These are phyloP conservation scores for Pichia sp. DNA, from an alignment of 1,139 yeast genomes.

Conservation along the genomic window DNA sequence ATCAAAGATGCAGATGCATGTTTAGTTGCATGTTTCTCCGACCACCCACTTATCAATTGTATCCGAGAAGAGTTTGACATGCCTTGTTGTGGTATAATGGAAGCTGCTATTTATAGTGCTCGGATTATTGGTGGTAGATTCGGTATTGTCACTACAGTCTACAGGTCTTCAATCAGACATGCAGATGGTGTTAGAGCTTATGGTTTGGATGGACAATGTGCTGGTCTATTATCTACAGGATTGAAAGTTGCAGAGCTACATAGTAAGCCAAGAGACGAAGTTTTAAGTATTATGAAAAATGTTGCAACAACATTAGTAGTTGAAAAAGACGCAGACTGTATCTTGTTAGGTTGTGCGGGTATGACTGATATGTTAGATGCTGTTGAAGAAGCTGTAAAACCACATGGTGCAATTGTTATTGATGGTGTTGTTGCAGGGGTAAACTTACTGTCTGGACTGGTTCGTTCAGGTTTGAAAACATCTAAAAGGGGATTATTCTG, in stretches of 20 bases:
- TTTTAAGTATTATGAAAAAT: slow-evolving; percentile 22
- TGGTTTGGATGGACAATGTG: slow-evolving; percentile 28
- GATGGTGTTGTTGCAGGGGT: slow-evolving; percentile 28
- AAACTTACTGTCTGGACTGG: slow-evolving; percentile 22
- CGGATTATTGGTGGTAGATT: slow-evolving; percentile 20
- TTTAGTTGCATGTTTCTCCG: slow-evolving; percentile 29
- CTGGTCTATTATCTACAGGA: slow-evolving; percentile 30
- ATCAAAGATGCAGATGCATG: slow-evolving; percentile 25
- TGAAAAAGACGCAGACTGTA: slow-evolving; percentile 27
- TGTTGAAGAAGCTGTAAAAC: slow-evolving; percentile 25
- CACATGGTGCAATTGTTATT: slow-evolving; percentile 21
- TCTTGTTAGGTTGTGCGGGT: slow-evolving; percentile 32
- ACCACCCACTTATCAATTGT: slow-evolving; percentile 28
- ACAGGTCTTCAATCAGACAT: slow-evolving; percentile 25
- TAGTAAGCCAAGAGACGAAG: slow-evolving; percentile 28
- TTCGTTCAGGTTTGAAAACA: slow-evolving; percentile 21
- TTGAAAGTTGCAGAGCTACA: slow-evolving; percentile 30
- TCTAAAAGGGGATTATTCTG: slow-evolving; percentile 20
- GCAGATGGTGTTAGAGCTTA: slow-evolving; percentile 25
- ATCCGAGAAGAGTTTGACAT: slow-evolving; percentile 28
- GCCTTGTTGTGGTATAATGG: slow-evolving; percentile 28
- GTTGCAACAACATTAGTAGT: slow-evolving; percentile 25
- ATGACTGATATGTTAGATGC: slow-evolving; percentile 31
- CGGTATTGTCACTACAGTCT: slow-evolving; percentile 24
- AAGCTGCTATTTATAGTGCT: slow-evolving; percentile 23